Percentiles rank a stretch among this genome's conserved stretches.
Evolutionary conservation across 176 grass and related monocot genomes (phyloP).

Genomic region (Dendrocalamus sinicus): DNA sequence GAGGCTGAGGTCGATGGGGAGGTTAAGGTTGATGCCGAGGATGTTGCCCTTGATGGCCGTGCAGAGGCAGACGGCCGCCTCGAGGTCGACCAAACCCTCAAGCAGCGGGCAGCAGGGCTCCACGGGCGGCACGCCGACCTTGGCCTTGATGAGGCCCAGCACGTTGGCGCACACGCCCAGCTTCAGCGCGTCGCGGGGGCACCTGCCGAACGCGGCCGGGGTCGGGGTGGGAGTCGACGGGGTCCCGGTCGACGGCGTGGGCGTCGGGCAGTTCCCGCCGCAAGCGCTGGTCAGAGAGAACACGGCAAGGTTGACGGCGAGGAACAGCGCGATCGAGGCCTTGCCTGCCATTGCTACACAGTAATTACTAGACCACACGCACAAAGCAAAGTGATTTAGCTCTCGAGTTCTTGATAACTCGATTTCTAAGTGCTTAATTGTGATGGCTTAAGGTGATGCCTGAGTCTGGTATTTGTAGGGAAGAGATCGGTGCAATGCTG

Average conservation of each 20-base stretch:
- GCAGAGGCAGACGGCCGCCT: conserved; percentile 86
- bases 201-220: conserved; percentile 15
- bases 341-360: conserved; percentile 43
- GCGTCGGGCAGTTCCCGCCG: conserved; percentile 16
- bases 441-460: neutral
- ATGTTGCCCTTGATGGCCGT: conserved; percentile 67
- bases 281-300: conserved; percentile 34
- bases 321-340: conserved; percentile 38
- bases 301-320: conserved; percentile 36
- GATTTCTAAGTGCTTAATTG: conserved; percentile 17
- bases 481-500: neutral
- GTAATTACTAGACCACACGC: conserved; percentile 3
- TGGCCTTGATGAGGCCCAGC: conserved; percentile 15
- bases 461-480: conserved; percentile 25
- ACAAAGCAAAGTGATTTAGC: neutral
- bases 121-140: conserved; percentile 40
- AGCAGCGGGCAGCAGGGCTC: conserved; percentile 82
- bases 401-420: neutral
- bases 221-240: conserved; percentile 27
- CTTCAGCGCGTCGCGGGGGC: conserved; percentile 60
- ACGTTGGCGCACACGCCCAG: conserved; percentile 59
- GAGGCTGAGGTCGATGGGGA: conserved; percentile 64
- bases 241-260: neutral
- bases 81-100: conserved; percentile 72
- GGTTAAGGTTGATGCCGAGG: conserved; percentile 49